phyloP scores from a whole-genome alignment of 306 rosid genomes.

The Rosa multiflora region DNA sequence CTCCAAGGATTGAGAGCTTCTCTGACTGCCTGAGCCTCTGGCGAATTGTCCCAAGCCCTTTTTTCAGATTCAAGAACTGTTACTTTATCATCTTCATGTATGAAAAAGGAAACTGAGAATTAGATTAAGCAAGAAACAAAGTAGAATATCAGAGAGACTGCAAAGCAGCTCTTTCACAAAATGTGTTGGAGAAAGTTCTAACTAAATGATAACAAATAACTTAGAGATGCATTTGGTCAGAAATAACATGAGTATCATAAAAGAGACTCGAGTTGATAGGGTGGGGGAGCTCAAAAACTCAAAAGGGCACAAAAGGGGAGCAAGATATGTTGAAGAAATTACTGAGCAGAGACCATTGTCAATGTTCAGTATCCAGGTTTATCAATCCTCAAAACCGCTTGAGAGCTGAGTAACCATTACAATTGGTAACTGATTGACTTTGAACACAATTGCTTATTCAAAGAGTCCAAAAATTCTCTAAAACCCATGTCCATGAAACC shows the following conservation, averaged over 20 bases:
- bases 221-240: too few relatives aligned
- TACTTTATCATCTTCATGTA: conserved; percentile 80
- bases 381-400: background rate
- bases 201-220: background rate
- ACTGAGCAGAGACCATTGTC: background rate
- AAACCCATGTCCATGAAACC: background rate
- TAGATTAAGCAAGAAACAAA: conserved; percentile 5
- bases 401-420: background rate
- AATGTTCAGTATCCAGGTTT: background rate
- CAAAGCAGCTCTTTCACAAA: background rate
- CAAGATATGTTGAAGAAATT: background rate
- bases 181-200: background rate
- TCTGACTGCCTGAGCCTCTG: conserved; percentile 69
- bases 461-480: background rate
- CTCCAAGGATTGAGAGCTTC: conserved; percentile 68
- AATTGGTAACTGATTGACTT: background rate
- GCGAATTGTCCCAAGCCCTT: conserved; percentile 75
- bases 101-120: background rate
- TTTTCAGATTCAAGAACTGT: conserved; percentile 83
- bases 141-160: background rate
- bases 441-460: background rate
- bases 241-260: background rate
- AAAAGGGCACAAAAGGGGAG: too few relatives aligned
- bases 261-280: background rate
- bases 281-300: background rate